A percentile compares a stretch with the other conserved stretches of the same genome.
phyloP scores from a whole-genome alignment of 495 filamentous ascomycete species.

The Lentithecium fluviatile region DNA sequence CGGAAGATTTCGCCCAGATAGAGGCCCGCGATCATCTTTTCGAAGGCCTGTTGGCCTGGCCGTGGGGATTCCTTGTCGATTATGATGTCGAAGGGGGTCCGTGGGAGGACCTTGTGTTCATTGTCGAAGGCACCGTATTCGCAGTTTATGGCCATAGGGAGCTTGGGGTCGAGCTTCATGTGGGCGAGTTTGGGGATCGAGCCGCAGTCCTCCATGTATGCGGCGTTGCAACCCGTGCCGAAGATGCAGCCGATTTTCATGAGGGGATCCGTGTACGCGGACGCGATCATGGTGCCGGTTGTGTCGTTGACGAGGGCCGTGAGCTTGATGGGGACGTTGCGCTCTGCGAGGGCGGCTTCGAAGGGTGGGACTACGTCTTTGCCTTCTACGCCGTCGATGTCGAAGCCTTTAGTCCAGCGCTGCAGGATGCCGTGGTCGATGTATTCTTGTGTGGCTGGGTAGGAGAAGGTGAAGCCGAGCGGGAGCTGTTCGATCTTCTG shows the following conservation, averaged over 20 bases:
- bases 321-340: conserved; percentile 88
- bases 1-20: conserved; percentile 97
- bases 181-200: conserved; percentile 92
- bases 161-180: conserved; percentile 84
- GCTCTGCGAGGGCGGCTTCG: conserved; percentile 74
- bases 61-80: conserved; percentile 93
- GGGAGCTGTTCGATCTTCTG: conserved; percentile 68
- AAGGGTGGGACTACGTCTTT: conserved; percentile 92
- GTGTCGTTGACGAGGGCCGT: conserved; percentile 96
- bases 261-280: conserved; percentile 84
- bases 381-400: conserved; percentile 94
- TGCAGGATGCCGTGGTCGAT: conserved; percentile 95
- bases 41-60: conserved; percentile 92
- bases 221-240: conserved; percentile 96
- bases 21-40: conserved; percentile 96
- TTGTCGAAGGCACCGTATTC: conserved; percentile 99
- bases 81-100: conserved; percentile 77
- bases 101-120: conserved; percentile 87
- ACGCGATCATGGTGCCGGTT: conserved; percentile 98
- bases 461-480: conserved; percentile 97
- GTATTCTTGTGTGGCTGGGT: conserved; percentile 93
- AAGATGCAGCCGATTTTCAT: conserved; percentile 98
- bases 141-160: conserved; percentile 97
- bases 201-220: conserved; percentile 93
- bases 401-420: conserved; percentile 98